Base-by-base conservation (phyloP, 2,329 filamentous ascomycete genomes). In the Fusarium nanum region DNA sequence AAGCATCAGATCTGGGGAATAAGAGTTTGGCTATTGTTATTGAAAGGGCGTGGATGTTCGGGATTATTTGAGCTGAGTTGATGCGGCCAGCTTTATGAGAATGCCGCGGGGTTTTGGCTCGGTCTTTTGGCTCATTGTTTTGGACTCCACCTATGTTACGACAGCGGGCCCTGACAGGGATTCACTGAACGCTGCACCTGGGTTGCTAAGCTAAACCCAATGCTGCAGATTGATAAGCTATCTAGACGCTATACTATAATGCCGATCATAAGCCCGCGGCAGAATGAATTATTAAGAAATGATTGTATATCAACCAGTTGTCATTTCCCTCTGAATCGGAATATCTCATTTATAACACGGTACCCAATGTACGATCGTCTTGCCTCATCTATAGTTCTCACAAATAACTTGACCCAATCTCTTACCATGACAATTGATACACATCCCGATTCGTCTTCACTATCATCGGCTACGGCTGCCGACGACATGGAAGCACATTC, bases 331-430 rank as follows among this genome's bases (percentile, higher is more conserved):
- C 22, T 22, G 22, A 22, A 22, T 22, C 22, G 22, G 22, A 22
- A 22, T 22, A 22, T 22, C 22, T 22, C 22, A 22, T 22, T 28
- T 11, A 28, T 28, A 28, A 28, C 27, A 28, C 12, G 27, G 27
- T 11, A 5, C 11, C 11, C 10, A 5, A 28, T 37, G 34, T 37
- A n/a, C n/a, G 34, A 37, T n/a, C 6, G 10, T 12, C 18, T 37
- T n/a, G 0, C 9, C 0, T 0, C 0, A 37, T 37, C 16, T 1
- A 7, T 37, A 0, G 10, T 37, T 37, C 34, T n/a, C 0, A 10
- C 34, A 25, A 11, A 14, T 3, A 18, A 4, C 5, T 5, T 23
- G 7, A 20, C 7, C 3, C 14, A 16, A 5, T 4, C 2, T 3
- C 2, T 16, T 1, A 23, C 1, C 5, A 68, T 64, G 58, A n/a